Base-by-base conservation (phyloP, 116 monocot genomes). In the Zostera marina region DNA sequence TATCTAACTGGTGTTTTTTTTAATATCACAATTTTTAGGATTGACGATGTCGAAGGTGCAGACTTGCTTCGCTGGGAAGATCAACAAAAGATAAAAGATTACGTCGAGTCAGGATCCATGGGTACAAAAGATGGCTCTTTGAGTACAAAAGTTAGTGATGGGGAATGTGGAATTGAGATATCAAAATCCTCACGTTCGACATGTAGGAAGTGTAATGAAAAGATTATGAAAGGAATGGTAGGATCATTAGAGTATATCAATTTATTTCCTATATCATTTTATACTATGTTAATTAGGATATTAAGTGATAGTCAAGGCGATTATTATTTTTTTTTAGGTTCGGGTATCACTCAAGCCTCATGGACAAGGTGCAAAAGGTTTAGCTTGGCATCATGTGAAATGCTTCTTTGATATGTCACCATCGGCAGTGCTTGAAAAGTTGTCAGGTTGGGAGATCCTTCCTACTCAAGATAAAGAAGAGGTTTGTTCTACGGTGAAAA, bases 21-120 rank as follows among this genome's bases (percentile, higher is more conserved):
- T n/a, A n/a, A 11, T 32, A 14, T 32, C 15, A 11, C 40, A 56
- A 56, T 71, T 42, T 46, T 17, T 70, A 94, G 93, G 19, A 32
- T 74, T 62, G 82, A 84, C 73, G 85, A 94, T 66, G 82, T 94
- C 52, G 88, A 94, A 66, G 88, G 94, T 49, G 23, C 81, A 51
- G 94, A 94, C 65, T 63, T 75, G 51, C 77, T 94, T 61, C 73
- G 88, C 11, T 94, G 94, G 94, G 88, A 88, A 6, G 94, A 94
- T 72, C 94, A 94, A 71, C 72, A 94, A 39, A 79, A 77, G 62
- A 67, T 94, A 71, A 72, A 66, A 48, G 79, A 75, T 21, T 82
- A 94, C 72, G 73, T 88, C 26, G 88, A 84, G n/a, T 56, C 44
- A 42, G 77, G 21, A 38, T 47, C 63, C 23, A 43, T 54, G 38